phyloP scores from a whole-genome alignment of 1,139 yeast genomes.

The Geotrichum phurueaensis region DNA sequence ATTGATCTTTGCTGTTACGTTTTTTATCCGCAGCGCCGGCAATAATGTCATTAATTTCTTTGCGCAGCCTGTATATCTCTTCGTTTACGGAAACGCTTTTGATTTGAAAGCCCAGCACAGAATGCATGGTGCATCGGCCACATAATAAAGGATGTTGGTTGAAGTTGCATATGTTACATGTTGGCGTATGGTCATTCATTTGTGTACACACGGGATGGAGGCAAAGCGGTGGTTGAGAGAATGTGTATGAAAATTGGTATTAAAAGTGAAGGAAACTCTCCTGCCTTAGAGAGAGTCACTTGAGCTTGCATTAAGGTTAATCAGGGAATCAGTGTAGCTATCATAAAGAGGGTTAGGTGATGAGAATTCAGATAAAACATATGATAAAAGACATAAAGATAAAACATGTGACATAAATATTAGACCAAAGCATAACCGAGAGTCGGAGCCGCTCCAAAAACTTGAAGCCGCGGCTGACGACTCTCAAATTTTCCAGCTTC shows the following conservation, averaged over 20 bases:
- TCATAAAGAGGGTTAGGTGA: not conserved
- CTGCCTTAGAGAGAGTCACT: too few relatives aligned
- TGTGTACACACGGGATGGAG: not conserved
- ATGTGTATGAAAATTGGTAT: too few relatives aligned
- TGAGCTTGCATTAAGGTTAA: too few relatives aligned
- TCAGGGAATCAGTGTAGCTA: too few relatives aligned
- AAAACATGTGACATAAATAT: not conserved
- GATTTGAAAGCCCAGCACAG: not conserved
- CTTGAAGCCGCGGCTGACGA: too few relatives aligned
- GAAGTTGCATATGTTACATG: not conserved
- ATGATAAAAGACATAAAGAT: not conserved
- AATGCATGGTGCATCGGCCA: not conserved
- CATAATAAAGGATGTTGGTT: not conserved
- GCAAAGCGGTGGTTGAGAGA: not conserved
- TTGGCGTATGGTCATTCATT: not conserved
- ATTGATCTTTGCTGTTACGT: not conserved
- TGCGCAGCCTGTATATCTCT: not conserved
- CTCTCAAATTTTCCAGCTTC: not conserved
- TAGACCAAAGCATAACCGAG: not conserved
- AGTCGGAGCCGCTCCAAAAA: too few relatives aligned
- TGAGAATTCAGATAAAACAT: not conserved
- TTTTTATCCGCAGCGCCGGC: not conserved
- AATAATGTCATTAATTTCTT: not conserved
- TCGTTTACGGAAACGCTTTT: not conserved
- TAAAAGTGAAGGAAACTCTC: too few relatives aligned